Base-by-base conservation (phyloP, 257 asterid genomes). In the Petrea volubilis region DNA sequence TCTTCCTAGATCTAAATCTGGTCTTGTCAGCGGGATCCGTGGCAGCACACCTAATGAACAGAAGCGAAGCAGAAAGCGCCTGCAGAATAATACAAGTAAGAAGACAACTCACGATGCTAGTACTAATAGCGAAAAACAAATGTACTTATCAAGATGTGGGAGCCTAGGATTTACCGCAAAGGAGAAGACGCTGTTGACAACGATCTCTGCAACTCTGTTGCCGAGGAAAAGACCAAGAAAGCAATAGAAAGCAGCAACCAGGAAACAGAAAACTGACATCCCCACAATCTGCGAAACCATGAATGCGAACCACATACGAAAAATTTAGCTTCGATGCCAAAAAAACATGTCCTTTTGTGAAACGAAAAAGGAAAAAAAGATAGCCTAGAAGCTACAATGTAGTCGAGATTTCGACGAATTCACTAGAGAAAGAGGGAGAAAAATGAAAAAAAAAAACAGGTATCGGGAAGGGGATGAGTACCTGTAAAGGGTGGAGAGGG, bases 401-500 rank as follows among this genome's bases (percentile, higher is more conserved):
- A n/a, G n/a, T n/a, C n/a, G n/a, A n/a, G 12, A 4, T 40, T 4
- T 14, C 21, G n/a, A 21, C 4, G 51, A 21, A 44, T 20, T 40
- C 67, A 21, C 2, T 20, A 18, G 13, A 12, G 15, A 7, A 8
- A 17, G 15, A 6, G 6, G 47, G 29, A 27, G 7, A 2, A 1
- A 44, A 47, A 21, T 25, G 52, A 2, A 47, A 4, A 24, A 8
- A 10, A 24, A 14, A n/a, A 15, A 13, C 14, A 0, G 57, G 23
- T 17, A 47, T 31, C 62, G 25, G 3, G 18, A 8, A 1, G 13
- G 6, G 27, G 29, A 18, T 41, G 7, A n/a, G 23, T 17, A 91
- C 98, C 98, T 91, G 98, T 36, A 94, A 69, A 59, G 90, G 91
- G 75, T 94, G 96, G 72, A 94, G 89, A 75, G 98, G 98, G 64